Percentiles rank a stretch among this genome's conserved stretches.
Evolutionary conservation across 2,329 filamentous ascomycete species (phyloP).

Genomic region (Ceratocystis huliohia): DNA sequence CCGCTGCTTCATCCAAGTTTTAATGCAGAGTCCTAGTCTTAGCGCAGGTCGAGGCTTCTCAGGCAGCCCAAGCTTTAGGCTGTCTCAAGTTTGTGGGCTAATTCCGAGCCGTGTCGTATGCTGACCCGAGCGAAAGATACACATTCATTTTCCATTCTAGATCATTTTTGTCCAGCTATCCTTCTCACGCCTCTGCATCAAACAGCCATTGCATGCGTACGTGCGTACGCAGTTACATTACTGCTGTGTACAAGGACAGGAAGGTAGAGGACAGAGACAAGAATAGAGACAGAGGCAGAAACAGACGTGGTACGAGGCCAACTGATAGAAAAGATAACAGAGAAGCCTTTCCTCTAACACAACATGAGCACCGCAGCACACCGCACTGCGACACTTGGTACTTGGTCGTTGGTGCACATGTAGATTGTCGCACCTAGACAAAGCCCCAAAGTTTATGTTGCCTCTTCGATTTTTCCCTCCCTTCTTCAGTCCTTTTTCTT

Average conservation of each 20-base stretch:
- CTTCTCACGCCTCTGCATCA: background rate
- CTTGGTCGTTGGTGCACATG: too few relatives aligned
- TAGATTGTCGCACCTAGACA: background rate
- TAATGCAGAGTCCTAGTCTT: background rate
- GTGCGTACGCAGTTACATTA: background rate
- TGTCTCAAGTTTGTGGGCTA: background rate
- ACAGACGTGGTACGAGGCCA: conserved; percentile 5
- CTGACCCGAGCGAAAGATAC: background rate
- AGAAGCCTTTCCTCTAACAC: background rate
- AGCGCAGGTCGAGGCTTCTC: background rate
- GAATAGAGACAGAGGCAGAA: background rate
- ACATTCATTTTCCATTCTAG: background rate
- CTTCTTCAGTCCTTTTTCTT: conserved; percentile 8
- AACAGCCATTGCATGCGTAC: background rate
- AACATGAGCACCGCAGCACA: background rate
- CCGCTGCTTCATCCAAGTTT: background rate
- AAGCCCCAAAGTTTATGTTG: background rate
- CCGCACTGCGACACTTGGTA: background rate
- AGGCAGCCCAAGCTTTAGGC: conserved; percentile 3
- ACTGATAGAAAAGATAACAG: background rate
- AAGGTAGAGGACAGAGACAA: too few relatives aligned
- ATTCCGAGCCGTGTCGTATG: background rate
- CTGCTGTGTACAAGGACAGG: too few relatives aligned
- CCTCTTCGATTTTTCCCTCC: background rate
- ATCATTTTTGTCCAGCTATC: background rate